Conservation (phyloP, 208 protist genomes). For the Angomonas ambiguus region DNA sequence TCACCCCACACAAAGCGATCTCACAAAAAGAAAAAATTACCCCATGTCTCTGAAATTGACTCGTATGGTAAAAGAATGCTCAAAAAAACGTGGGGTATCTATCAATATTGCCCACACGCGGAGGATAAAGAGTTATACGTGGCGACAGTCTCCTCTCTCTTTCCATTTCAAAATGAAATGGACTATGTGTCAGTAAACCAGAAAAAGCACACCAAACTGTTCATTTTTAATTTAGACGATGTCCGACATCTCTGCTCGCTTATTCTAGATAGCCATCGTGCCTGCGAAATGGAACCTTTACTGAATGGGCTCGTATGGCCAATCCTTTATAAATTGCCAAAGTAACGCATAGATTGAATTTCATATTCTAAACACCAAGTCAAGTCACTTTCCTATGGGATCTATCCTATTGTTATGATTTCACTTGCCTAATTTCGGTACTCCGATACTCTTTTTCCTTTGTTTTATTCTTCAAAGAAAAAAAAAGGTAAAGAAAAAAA, state of each 20-base stretch:
- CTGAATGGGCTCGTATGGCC: constrained; percentile 42
- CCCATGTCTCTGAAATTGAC: no score
- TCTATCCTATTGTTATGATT: not conserved
- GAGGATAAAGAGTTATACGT: not conserved
- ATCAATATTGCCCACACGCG: not conserved
- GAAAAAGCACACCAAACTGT: not conserved
- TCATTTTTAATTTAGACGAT: constrained; percentile 43
- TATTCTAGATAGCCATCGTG: constrained; percentile 23
- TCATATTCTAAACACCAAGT: no score
- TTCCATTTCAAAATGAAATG: not conserved
- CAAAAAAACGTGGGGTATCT: not conserved
- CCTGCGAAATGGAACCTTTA: constrained; percentile 14
- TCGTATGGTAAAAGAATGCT: no score
- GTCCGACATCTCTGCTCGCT: constrained; percentile 36
- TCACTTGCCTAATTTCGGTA: not conserved
- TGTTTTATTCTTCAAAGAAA: no score
- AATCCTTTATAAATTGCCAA: constrained; percentile 23
- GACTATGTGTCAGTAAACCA: not conserved
- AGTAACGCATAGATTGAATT: no score
- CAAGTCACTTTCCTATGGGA: not conserved
- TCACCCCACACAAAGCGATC: constrained; percentile 17
- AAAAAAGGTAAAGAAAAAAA: constrained; percentile 10
- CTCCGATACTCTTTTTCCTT: not conserved
- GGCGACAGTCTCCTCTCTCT: not conserved
- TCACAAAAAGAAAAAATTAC: no score